phyloP scores from a whole-genome alignment of 2,329 filamentous ascomycete genomes.

The Aspergillus transmontanensis region DNA sequence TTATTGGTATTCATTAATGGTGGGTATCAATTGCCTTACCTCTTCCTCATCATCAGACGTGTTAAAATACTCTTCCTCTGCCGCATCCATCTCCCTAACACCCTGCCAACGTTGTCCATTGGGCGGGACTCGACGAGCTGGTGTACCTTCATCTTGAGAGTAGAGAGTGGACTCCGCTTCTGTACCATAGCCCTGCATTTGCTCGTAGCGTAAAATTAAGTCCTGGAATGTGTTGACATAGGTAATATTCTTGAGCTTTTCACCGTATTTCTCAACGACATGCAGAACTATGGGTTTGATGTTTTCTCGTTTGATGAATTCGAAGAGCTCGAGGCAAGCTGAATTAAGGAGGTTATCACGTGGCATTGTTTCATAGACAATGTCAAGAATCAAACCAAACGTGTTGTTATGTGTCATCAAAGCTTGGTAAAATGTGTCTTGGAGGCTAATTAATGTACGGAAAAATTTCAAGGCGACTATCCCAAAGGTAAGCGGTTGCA shows the following conservation, averaged over 20 bases:
- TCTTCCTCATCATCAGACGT: constrained; percentile 84
- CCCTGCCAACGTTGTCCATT: constrained; percentile 67
- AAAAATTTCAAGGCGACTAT: constrained; percentile 90
- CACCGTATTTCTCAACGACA: constrained; percentile 80
- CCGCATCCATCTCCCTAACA: constrained; percentile 79
- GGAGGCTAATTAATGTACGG: constrained; percentile 78
- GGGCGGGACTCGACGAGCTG: constrained; percentile 46
- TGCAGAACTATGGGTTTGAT: constrained; percentile 81
- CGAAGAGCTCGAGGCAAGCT: constrained; percentile 90
- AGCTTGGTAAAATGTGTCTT: constrained; percentile 88
- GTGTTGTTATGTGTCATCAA: constrained; percentile 80
- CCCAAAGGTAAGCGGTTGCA: constrained; percentile 5
- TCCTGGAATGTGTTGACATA: constrained; percentile 84
- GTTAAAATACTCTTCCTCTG: constrained; percentile 94
- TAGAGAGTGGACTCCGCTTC: constrained; percentile 68
- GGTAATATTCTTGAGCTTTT: constrained; percentile 72
- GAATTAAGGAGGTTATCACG: constrained; percentile 93
- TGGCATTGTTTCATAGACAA: constrained; percentile 82
- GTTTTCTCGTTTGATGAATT: constrained; percentile 80
- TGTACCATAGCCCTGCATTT: constrained; percentile 68
- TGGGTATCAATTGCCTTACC: constrained; percentile 27
- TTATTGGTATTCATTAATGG: background rate
- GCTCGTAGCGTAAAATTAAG: constrained; percentile 76
- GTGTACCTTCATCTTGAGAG: constrained; percentile 68
- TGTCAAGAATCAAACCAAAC: constrained; percentile 80